Percentiles rank a stretch among this genome's conserved stretches.
phyloP scores from a whole-genome alignment of 371 early-diverging fungal genomes.

The Mortierella sp. region DNA sequence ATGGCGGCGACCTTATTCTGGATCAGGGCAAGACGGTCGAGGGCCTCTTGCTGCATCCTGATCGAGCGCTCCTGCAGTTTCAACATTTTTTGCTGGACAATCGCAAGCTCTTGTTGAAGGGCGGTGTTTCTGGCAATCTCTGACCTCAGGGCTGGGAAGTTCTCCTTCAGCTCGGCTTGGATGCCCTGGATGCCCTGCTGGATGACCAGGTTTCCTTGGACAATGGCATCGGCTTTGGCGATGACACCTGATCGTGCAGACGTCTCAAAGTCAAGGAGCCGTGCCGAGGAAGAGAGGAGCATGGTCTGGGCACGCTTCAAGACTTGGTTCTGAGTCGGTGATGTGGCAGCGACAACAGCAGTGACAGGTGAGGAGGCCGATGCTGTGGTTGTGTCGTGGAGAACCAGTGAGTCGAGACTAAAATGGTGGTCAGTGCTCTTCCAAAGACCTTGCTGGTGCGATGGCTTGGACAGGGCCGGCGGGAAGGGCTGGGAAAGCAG shows the following conservation, averaged over 20 bases:
- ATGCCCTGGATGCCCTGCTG: no score
- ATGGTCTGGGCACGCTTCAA: neutral
- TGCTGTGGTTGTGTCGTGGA: neutral
- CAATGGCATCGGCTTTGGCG: no score
- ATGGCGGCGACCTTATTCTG: slow-evolving; percentile 1
- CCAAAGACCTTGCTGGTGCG: neutral
- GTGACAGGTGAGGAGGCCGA: neutral
- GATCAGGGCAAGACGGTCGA: neutral
- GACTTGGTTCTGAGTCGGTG: neutral
- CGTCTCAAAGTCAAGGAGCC: neutral
- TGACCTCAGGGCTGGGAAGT: no score
- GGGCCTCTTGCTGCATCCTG: slow-evolving; percentile 15
- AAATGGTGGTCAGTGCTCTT: neutral
- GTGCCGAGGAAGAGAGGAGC: neutral
- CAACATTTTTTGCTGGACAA: no score
- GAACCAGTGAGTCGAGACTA: neutral
- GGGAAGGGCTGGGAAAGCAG: neutral
- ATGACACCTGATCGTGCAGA: no score
- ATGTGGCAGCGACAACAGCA: neutral
- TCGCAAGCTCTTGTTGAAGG: no score
- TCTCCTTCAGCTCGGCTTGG: no score
- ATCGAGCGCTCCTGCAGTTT: neutral
- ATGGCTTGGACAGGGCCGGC: neutral
- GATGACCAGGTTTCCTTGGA: no score
- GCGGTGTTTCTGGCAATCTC: no score